phyloP scores from a whole-genome alignment of 352 stramenopile species.

The Pythium aristosporum region DNA sequence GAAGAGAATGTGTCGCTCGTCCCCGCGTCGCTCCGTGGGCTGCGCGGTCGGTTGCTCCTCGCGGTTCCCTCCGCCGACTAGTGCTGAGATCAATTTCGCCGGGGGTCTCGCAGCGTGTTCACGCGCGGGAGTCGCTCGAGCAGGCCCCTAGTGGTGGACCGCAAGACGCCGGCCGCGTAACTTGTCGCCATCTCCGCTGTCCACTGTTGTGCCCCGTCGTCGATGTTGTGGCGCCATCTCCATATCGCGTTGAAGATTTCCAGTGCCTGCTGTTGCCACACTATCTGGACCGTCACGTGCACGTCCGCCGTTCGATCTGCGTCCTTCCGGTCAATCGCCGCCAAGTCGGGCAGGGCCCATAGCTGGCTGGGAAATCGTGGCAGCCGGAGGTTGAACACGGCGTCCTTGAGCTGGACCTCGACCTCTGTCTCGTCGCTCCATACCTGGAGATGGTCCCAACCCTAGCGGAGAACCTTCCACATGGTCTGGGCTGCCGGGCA shows the following conservation, averaged over 20 bases:
- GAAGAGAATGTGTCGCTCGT: not conserved
- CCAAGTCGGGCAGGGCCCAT: not conserved
- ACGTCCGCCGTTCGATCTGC: not conserved
- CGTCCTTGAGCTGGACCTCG: not conserved
- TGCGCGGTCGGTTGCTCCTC: not conserved
- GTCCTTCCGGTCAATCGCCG: not conserved
- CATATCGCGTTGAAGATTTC: not conserved
- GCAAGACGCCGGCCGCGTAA: not conserved
- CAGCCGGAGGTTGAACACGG: not conserved
- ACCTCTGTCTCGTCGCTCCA: not conserved
- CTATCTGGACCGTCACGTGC: not conserved
- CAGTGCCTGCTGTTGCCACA: conserved; percentile 7
- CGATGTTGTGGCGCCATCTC: not conserved
- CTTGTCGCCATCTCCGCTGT: not conserved
- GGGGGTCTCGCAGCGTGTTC: not conserved
- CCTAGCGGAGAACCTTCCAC: not conserved
- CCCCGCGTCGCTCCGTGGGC: not conserved
- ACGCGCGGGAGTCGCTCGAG: not conserved
- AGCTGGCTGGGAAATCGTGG: not conserved
- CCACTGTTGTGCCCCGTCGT: conserved; percentile 1
- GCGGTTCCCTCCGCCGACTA: not conserved
- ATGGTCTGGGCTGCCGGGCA: not conserved
- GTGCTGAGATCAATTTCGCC: not conserved
- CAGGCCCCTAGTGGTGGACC: not conserved
- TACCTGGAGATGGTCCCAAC: not conserved